phyloP scores from a whole-genome alignment of 345 rosid genomes.

The Citrus reticulata region DNA sequence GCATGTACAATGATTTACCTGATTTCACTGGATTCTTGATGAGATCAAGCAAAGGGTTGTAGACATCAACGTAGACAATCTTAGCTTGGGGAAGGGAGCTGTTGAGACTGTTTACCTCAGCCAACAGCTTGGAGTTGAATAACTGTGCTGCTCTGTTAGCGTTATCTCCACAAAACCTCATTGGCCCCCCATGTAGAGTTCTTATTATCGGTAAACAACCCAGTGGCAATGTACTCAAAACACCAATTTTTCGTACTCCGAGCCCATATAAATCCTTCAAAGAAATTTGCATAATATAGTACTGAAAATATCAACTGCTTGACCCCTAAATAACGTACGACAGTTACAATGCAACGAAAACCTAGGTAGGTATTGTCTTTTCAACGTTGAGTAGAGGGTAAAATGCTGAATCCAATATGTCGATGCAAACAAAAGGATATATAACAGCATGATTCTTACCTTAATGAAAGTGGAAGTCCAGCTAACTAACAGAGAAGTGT shows the following conservation, averaged over 20 bases:
- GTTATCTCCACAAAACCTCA: neutral
- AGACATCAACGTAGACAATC: constrained; percentile 19
- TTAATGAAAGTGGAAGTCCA: constrained; percentile 11
- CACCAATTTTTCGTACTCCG: constrained; percentile 19
- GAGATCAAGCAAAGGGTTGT: constrained; percentile 15
- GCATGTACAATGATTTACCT: neutral
- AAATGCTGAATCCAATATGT: too few species aligned
- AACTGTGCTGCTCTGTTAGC: constrained; percentile 8
- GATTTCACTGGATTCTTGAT: constrained; percentile 3
- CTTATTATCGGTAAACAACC: constrained; percentile 17
- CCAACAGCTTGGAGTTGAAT: constrained; percentile 22
- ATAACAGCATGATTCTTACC: neutral
- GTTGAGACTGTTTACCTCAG: constrained; percentile 8
- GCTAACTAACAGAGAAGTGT: constrained; percentile 3
- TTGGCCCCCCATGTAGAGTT: neutral
- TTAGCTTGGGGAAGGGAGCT: neutral
- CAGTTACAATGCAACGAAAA: too few species aligned
- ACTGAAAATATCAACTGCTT: neutral
- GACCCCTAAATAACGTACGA: too few species aligned
- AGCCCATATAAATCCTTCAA: constrained; percentile 15
- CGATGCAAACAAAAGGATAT: neutral
- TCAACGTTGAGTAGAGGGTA: too few species aligned
- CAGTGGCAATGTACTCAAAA: constrained; percentile 14
- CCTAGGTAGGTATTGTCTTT: too few species aligned
- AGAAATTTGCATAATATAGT: neutral